phyloP scores from a whole-genome alignment of 176 grass and related monocot species.

The Oryza rufipogon region DNA sequence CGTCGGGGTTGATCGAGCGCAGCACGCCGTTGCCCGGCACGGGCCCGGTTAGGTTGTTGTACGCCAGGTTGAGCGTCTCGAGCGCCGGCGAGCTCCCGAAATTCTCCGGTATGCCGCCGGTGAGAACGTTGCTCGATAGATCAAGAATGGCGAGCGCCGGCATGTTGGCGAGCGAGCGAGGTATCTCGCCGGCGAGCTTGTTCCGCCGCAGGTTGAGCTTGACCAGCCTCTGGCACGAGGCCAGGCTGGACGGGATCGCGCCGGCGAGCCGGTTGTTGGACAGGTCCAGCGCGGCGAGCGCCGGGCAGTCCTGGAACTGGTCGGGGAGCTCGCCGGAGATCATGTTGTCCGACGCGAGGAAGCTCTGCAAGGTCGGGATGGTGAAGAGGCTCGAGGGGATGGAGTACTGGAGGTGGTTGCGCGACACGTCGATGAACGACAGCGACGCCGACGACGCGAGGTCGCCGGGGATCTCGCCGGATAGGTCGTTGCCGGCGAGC shows the following conservation, averaged over 20 bases:
- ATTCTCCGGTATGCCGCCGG: conserved; percentile 79
- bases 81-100: conserved; percentile 92
- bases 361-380: conserved; percentile 75
- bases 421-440: conserved; percentile 89
- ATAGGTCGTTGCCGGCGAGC: conserved; percentile 74
- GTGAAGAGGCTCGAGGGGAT: conserved; percentile 73
- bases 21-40: conserved; percentile 82
- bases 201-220: conserved; percentile 77
- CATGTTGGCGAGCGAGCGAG: conserved; percentile 71
- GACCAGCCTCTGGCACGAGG: conserved; percentile 78
- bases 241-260: conserved; percentile 66
- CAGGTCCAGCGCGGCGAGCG: conserved; percentile 74
- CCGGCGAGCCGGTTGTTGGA: conserved; percentile 75
- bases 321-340: conserved; percentile 81
- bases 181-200: conserved; percentile 68
- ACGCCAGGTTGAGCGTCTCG: conserved; percentile 81
- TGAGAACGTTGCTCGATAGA: conserved; percentile 74
- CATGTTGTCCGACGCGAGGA: conserved; percentile 76
- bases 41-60: conserved; percentile 78
- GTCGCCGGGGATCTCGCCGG: conserved; percentile 80
- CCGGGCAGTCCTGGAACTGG: conserved; percentile 87
- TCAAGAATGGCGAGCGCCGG: conserved; percentile 89
- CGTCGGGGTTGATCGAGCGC: conserved; percentile 79
- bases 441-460: conserved; percentile 67
- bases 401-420: conserved; percentile 64